phyloP scores from a whole-genome alignment of 495 filamentous ascomycete species.

The Glarea lozoyensis region DNA sequence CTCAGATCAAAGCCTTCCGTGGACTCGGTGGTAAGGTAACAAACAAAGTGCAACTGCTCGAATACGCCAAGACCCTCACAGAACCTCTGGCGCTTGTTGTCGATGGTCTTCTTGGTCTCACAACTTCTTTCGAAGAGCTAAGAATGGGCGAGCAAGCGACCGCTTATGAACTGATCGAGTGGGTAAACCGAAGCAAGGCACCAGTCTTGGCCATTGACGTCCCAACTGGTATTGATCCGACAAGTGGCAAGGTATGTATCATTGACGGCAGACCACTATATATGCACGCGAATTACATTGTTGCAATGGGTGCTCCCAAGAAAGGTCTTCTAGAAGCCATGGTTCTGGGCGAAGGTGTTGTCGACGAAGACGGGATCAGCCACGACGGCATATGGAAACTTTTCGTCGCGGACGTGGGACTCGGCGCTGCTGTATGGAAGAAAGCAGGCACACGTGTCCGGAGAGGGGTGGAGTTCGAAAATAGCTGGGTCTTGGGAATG shows the following conservation, averaged over 20 bases:
- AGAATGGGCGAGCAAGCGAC: slow-evolving; percentile 71
- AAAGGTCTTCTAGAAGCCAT: slow-evolving; percentile 68
- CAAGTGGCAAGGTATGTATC: slow-evolving; percentile 50
- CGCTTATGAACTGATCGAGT: slow-evolving; percentile 75
- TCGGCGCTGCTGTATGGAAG: slow-evolving; percentile 73
- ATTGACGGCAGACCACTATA: slow-evolving; percentile 63
- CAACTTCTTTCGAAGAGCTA: slow-evolving; percentile 75
- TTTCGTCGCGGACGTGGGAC: slow-evolving; percentile 76
- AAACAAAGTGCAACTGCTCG: slow-evolving; percentile 43
- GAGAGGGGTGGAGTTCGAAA: slow-evolving; percentile 76
- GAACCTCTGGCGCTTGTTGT: slow-evolving; percentile 66
- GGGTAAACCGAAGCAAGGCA: slow-evolving; percentile 75
- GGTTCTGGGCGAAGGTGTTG: slow-evolving; percentile 45
- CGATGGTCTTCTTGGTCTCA: slow-evolving; percentile 79
- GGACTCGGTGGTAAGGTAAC: slow-evolving; percentile 66
- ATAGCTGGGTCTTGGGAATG: slow-evolving; percentile 69
- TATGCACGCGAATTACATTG: slow-evolving; percentile 65
- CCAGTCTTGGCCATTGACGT: slow-evolving; percentile 76
- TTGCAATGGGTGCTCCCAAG: slow-evolving; percentile 78
- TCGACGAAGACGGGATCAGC: slow-evolving; percentile 27
- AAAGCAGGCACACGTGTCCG: slow-evolving; percentile 73
- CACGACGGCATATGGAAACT: slow-evolving; percentile 54
- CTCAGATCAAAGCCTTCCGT: slow-evolving; percentile 67
- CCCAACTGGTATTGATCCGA: slow-evolving; percentile 77
- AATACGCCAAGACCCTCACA: slow-evolving; percentile 28